Evolutionary conservation across 148 eudicot species (phyloP).

Genomic region (Mesembryanthemum crystallinum): DNA sequence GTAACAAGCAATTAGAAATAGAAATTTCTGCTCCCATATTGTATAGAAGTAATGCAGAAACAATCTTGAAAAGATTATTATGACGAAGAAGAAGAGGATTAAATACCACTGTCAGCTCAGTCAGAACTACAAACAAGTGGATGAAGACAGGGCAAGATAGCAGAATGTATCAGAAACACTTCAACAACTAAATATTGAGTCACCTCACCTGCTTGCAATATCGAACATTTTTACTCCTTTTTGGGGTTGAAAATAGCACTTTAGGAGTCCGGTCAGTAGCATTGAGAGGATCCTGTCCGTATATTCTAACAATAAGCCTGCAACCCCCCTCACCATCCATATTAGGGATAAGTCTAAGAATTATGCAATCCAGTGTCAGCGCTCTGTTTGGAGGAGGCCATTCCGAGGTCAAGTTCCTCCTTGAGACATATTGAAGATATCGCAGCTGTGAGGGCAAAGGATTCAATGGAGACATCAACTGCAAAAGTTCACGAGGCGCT

Average conservation of each 20-base stretch:
- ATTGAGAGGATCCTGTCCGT: constrained; percentile 68
- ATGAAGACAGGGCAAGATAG: neutral
- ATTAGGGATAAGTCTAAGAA: constrained; percentile 67
- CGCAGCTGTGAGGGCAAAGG: constrained; percentile 86
- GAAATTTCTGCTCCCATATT: neutral
- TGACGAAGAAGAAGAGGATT: neutral
- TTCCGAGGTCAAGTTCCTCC: constrained; percentile 60
- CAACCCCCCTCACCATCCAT: constrained; percentile 79
- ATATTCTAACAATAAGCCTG: constrained; percentile 69
- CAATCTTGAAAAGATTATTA: neutral
- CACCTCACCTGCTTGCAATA: constrained; percentile 62
- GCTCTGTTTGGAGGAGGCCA: constrained; percentile 79
- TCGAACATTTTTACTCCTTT: constrained; percentile 51
- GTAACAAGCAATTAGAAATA: constrained; percentile 7
- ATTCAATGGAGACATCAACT: constrained; percentile 60
- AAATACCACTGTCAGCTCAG: constrained; percentile 10
- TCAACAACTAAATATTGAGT: constrained; percentile 11
- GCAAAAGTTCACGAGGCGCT: constrained; percentile 75
- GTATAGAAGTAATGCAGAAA: neutral
- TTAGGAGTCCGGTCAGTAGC: constrained; percentile 50
- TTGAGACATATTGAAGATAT: constrained; percentile 80
- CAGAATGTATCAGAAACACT: neutral
- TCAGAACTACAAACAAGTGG: neutral
- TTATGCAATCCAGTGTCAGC: constrained; percentile 66
- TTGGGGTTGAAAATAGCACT: constrained; percentile 59